Evolutionary conservation across 202 grass and related monocot genomes (phyloP).

Genomic region (Panicum hallii): DNA sequence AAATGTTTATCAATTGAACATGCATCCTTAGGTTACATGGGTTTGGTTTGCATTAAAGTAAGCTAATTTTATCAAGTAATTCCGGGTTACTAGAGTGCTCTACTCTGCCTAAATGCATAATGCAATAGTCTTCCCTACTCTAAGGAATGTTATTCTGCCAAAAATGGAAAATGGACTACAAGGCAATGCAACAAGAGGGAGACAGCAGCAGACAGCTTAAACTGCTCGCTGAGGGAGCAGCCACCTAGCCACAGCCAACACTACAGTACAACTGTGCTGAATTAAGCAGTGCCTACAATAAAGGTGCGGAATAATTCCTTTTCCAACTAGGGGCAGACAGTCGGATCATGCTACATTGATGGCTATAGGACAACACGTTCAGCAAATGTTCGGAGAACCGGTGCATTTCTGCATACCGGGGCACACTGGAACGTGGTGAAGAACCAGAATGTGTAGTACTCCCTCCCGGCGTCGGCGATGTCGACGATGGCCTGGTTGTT

Average conservation of each 20-base stretch:
- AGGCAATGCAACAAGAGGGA: conserved; percentile 4
- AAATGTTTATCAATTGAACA: conserved; percentile 10
- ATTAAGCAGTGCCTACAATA: background rate
- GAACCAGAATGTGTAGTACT: conserved; percentile 97
- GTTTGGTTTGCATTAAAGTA: conserved; percentile 4
- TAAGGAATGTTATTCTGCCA: background rate
- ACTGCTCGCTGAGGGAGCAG: background rate
- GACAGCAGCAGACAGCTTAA: conserved; percentile 28
- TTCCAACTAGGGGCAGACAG: background rate
- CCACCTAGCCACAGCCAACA: background rate
- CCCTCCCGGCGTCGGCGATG: conserved; percentile 90
- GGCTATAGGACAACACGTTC: background rate
- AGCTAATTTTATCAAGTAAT: background rate
- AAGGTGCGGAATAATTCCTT: background rate
- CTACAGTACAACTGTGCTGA: background rate
- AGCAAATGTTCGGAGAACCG: background rate
- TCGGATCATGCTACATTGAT: conserved; percentile 6
- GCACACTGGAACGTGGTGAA: conserved; percentile 79
- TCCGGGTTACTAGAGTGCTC: background rate
- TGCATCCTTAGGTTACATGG: background rate
- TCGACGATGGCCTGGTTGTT: conserved; percentile 96
- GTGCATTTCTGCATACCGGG: conserved; percentile 51
- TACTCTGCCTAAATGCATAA: background rate
- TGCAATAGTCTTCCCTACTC: background rate
- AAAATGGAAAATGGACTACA: background rate